These are phyloP conservation scores for Porcisia deanei DNA, from an alignment of 208 protist genomes.

Conservation along the genomic window DNA sequence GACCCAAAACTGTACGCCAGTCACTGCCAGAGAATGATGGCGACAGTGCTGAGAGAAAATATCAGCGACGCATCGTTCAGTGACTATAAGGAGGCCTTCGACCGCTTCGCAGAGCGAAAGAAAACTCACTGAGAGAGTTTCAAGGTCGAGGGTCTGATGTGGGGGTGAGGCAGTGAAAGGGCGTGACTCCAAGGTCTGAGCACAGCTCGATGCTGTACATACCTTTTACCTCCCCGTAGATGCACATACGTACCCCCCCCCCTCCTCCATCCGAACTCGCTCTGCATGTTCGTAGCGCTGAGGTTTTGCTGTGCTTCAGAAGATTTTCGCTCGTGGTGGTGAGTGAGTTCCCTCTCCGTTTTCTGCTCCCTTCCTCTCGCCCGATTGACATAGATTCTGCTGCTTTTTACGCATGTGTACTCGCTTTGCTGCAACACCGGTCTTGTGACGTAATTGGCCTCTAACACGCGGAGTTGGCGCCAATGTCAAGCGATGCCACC, in stretches of 20 bases:
- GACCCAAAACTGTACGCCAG: constrained; percentile 73
- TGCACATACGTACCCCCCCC: background rate
- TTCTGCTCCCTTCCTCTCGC: background rate
- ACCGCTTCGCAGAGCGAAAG: constrained; percentile 20
- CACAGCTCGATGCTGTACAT: background rate
- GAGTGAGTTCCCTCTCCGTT: background rate
- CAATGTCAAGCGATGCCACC: background rate
- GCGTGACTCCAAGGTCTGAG: background rate
- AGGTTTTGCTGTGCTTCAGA: background rate
- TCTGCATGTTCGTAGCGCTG: background rate
- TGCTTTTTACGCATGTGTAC: too few relatives aligned
- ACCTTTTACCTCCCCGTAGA: background rate
- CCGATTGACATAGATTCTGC: too few relatives aligned
- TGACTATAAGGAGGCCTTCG: constrained; percentile 56
- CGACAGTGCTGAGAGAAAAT: constrained; percentile 53
- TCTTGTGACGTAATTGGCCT: background rate
- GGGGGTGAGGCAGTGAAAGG: background rate
- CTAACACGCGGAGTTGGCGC: background rate
- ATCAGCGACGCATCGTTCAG: constrained; percentile 66
- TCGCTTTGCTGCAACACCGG: background rate
- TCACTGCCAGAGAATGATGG: constrained; percentile 89
- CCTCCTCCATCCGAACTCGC: background rate
- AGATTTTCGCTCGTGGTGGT: background rate
- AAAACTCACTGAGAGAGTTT: constrained; percentile 18
- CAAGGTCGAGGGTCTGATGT: background rate